These are phyloP conservation scores for Speleostelium caveatum DNA, from an alignment of 78 protist species.

Conservation along the genomic window DNA sequence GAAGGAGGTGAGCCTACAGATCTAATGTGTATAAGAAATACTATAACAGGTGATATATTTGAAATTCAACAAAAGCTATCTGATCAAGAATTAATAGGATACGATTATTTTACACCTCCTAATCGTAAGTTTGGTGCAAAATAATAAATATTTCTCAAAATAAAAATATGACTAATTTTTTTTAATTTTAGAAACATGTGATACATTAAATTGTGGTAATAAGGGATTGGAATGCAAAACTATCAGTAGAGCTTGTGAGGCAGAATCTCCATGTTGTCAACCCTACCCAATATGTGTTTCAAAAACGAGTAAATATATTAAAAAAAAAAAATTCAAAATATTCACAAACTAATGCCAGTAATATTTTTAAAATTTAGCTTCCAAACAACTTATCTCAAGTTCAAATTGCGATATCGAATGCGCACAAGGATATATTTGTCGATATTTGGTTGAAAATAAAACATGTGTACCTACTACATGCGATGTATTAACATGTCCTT, in stretches of 20 bases:
- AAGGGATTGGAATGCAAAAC: slow-evolving; percentile 13
- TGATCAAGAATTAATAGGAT: not conserved
- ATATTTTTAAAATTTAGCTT: no score
- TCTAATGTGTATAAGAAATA: not conserved
- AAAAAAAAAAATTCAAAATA: not conserved
- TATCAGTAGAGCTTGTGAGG: not conserved
- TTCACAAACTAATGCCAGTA: not conserved
- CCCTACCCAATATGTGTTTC: slow-evolving; percentile 12
- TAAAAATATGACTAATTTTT: no score
- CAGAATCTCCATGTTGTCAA: slow-evolving; percentile 16
- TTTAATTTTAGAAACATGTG: slow-evolving; percentile 21
- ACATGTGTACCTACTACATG: slow-evolving; percentile 28
- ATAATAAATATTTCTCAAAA: not conserved
- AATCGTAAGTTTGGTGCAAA: not conserved
- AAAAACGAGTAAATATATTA: not conserved
- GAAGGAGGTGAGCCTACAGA: not conserved
- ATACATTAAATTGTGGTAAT: slow-evolving; percentile 7
- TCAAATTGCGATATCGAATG: slow-evolving; percentile 6
- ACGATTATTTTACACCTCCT: not conserved
- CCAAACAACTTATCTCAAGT: not conserved
- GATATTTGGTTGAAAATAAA: not conserved
- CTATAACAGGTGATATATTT: not conserved
- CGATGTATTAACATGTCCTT: not conserved
- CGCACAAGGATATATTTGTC: slow-evolving; percentile 14
- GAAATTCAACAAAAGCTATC: not conserved